These are phyloP conservation scores for Zangia roseola DNA, from an alignment of 768 basidiomycete species.

Conservation along the genomic window DNA sequence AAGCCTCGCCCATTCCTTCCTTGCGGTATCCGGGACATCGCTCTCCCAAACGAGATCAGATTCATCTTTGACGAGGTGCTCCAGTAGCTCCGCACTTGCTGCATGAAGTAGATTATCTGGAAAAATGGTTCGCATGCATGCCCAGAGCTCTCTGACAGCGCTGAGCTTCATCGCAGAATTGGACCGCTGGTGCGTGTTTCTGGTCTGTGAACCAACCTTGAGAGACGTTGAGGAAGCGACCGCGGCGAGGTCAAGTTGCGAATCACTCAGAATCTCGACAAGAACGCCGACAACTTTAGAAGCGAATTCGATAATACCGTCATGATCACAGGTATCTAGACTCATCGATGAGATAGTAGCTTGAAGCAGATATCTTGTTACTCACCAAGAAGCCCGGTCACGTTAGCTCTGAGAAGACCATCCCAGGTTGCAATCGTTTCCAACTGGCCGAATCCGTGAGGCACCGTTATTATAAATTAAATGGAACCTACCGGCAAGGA, in stretches of 20 bases:
- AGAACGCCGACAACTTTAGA: conserved; percentile 43
- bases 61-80: conserved; percentile 48
- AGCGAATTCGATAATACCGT: conserved; percentile 39
- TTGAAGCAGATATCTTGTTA: conserved; percentile 18
- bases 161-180: conserved; percentile 56
- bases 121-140: conserved; percentile 41
- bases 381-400: conserved; percentile 53
- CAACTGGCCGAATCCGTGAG: conserved; percentile 27
- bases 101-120: conserved; percentile 40
- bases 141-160: conserved; percentile 61
- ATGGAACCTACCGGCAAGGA: conserved; percentile 48
- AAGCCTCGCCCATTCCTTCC: conserved; percentile 56
- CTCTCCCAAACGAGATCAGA: conserved; percentile 43
- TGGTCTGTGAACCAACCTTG: conserved; percentile 7
- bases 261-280: conserved; percentile 47
- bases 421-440: conserved; percentile 58
- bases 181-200: conserved; percentile 17
- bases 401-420: conserved; percentile 50
- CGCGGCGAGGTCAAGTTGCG: conserved; percentile 41
- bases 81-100: conserved; percentile 47
- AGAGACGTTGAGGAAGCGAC: conserved; percentile 21
- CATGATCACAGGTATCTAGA: conserved; percentile 45
- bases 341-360: conserved; percentile 5
- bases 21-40: conserved; percentile 43
- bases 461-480: neutral